phyloP scores from a whole-genome alignment of 2,329 filamentous ascomycete genomes.

The Ophiocordyceps camponoti-rufipedis region DNA sequence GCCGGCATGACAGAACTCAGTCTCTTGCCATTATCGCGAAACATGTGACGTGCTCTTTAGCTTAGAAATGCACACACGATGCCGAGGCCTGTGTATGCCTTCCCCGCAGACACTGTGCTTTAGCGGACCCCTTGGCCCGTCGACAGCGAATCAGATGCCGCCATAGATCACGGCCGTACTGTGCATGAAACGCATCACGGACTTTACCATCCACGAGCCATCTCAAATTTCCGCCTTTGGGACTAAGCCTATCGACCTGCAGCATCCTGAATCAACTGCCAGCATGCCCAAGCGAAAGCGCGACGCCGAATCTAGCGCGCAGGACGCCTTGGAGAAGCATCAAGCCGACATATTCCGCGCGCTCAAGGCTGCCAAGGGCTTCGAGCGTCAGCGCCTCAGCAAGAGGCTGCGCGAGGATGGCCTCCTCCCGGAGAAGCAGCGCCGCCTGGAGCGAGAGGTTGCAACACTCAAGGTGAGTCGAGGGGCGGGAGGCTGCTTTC shows the following conservation, averaged over 20 bases:
- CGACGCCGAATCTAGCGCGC: slow-evolving; percentile 22
- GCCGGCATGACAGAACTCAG: no score
- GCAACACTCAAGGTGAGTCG: slow-evolving; percentile 30
- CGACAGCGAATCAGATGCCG: neutral
- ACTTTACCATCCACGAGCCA: neutral
- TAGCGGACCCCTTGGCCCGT: neutral
- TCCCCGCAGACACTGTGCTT: no score
- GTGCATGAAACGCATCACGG: neutral
- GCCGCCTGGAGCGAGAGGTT: slow-evolving; percentile 43
- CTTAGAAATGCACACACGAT: no score
- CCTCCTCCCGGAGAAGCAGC: slow-evolving; percentile 27
- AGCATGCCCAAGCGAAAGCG: slow-evolving; percentile 40
- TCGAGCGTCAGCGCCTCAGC: slow-evolving; percentile 61
- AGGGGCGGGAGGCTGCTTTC: neutral
- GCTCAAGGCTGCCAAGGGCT: slow-evolving; percentile 55
- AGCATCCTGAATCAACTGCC: neutral
- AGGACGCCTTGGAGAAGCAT: slow-evolving; percentile 32
- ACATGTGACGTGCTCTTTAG: no score
- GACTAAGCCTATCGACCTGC: neutral
- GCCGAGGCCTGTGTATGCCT: no score
- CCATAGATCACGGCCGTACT: neutral
- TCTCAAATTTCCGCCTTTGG: neutral
- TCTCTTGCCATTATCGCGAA: no score
- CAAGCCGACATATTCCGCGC: slow-evolving; percentile 45
- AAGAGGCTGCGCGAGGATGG: slow-evolving; percentile 34